Base-by-base conservation (phyloP, 371 early-diverging fungal species). In the Apophysomyces elegans region DNA sequence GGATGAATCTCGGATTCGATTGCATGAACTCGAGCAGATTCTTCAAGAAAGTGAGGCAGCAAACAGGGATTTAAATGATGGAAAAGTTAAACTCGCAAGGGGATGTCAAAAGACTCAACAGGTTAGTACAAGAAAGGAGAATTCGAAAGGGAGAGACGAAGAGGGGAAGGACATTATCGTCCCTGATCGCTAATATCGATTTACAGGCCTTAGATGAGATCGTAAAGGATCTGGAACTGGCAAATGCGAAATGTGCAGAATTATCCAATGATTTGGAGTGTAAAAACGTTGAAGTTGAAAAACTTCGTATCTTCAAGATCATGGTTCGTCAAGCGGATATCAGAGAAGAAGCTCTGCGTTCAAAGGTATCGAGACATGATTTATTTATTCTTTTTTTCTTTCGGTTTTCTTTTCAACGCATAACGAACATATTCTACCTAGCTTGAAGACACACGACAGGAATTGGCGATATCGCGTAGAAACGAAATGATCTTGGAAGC, bases 401-500 rank as follows among this genome's bases (percentile, higher is more conserved):
- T 41, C 41, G 8, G 41, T 41, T 41, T 26, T 26, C 32, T 26
- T 26, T 26, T 2, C 32, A 26, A 26, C 5, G 0, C 18, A 61
- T 18, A 41, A 45, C 44, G 1, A n/a, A 13, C 16, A n/a, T 45
- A 2, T 45, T 5, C 13, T 45, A n/a, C 5, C 0, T 47, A 80
- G 76, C 50, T 83, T 45, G 84, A 79, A 67, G 84, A 83, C 43
- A 61, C 72, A 5, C 76, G 77, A 37, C 80, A 80, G 62, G 81
- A 83, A 57, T 46, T 83, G 58, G 78, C 77, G 0, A 45, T 74
- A 12, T 63, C 79, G 45, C 68, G 79, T 37, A 78, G 76, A 57
- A 65, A 73, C 16, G 81, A 79, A 60, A 61, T 77, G 32, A 69
- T 68, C 26, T 50, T 83, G 18, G 84, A 83, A 59, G 75, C 77